Percentiles rank a stretch among this genome's conserved stretches.
Evolutionary conservation across 139 green algal species (phyloP).

Genomic region (Coccomyxa sp.): DNA sequence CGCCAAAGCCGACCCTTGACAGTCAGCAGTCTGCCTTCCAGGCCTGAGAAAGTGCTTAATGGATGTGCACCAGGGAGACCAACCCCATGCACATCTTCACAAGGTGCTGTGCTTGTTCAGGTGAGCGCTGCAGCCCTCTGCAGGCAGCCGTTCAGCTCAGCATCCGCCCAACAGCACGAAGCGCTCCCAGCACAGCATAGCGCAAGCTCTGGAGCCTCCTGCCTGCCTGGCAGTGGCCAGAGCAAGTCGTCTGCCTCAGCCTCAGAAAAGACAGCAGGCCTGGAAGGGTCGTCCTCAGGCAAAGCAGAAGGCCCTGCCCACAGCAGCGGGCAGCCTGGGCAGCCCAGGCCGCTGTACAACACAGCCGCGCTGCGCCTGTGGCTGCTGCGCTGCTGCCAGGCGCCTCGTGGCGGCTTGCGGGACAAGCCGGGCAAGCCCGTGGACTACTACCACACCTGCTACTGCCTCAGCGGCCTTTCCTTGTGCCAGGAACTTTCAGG

Average conservation of each 20-base stretch:
- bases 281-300: background rate
- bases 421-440: conserved; percentile 93
- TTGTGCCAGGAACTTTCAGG: conserved; percentile 63
- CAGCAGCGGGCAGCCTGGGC: background rate
- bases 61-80: no score
- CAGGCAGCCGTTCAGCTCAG: no score
- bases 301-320: background rate
- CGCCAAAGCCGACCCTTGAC: no score
- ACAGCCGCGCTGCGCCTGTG: conserved; percentile 77
- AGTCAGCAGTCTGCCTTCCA: no score
- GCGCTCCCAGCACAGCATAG: no score
- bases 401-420: conserved; percentile 68
- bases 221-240: no score
- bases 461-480: conserved; percentile 90
- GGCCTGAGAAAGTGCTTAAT: no score
- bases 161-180: no score
- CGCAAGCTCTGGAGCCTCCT: no score
- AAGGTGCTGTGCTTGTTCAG: background rate
- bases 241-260: no score
- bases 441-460: conserved; percentile 99
- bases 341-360: conserved; percentile 40
- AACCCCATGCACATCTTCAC: no score
- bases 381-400: conserved; percentile 72
- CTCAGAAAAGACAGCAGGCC: background rate
- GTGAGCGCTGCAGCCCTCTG: background rate